Evolutionary conservation across 129 eudicot species (phyloP).

Genomic region (Centrapalus pauciflorus): DNA sequence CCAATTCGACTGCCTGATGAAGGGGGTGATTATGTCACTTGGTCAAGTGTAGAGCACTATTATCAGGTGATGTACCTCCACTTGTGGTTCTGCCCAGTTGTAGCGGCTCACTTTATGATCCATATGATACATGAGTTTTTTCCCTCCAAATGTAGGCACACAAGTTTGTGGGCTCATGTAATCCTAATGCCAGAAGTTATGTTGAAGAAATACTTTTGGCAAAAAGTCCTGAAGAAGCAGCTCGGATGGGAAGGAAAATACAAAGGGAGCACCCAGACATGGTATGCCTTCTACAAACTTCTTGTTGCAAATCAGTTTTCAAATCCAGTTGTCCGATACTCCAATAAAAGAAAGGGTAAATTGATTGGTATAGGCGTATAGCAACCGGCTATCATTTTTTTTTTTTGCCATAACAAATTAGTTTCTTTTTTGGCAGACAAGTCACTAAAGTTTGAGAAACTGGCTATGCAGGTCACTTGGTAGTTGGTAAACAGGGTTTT

Average conservation of each 20-base stretch:
- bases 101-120: constrained; percentile 1
- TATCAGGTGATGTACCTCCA: constrained; percentile 59
- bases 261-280: constrained; percentile 73
- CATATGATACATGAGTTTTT: not conserved
- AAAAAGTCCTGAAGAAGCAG: constrained; percentile 98
- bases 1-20: constrained; percentile 73
- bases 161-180: constrained; percentile 66
- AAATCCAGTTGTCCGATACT: not conserved
- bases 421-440: too few species aligned
- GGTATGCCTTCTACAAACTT: constrained; percentile 40
- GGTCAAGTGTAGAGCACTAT: constrained; percentile 98
- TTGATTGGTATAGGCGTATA: too few species aligned
- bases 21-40: constrained; percentile 50
- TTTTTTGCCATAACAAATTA: too few species aligned
- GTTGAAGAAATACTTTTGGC: constrained; percentile 54
- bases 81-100: not conserved
- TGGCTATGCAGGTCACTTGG: too few species aligned
- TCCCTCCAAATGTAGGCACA: constrained; percentile 48
- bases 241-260: constrained; percentile 73
- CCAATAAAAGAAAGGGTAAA: not conserved
- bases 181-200: constrained; percentile 49
- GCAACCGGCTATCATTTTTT: too few species aligned
- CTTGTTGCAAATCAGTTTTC: not conserved
- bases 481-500: too few species aligned
- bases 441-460: too few species aligned